Evolutionary conservation across 2,329 filamentous ascomycete genomes (phyloP), one percentile per base, ranked within the genome.

Genomic region (Trichoderma endophyticum): DNA sequence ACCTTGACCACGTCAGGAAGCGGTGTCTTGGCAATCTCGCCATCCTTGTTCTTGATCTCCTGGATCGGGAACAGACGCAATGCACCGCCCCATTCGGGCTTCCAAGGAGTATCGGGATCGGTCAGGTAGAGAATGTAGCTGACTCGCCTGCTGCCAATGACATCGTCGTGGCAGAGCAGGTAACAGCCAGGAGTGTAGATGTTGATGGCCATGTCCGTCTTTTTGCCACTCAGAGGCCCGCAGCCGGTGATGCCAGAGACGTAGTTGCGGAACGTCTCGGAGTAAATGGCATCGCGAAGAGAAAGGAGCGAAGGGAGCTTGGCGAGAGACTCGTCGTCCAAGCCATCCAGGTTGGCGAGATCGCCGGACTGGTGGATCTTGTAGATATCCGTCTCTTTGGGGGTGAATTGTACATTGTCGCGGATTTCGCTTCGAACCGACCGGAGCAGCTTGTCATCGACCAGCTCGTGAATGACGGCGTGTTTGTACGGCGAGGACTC

Each of bases 131-230:
- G 86, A 76, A 99, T 99, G 82, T 98, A 99, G 86, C 95, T 98
- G 78, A 99, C 91, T 75, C 95, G 91, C 73, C 96, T 89, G 79
- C 92, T 97, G n/a, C 96, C 96, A 81, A 99, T 99, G 73, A 99
- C 96, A 83, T 99, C 96, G 85, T 99, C 96, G 79, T 99, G 96
- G 83, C 96, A 98, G 34, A 99, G 87, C 30, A 99, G 87, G 81
- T 97, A 97, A 80, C 95, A 98, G 54, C 96, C 95, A 6, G 96
- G 95, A 0, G 94, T 98, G 82, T 99, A 99, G 65, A 99, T 91
- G 80, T 99, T 99, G 86, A 99, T 97, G 72, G 96, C 96, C 94
- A 99, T 97, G 82, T 99, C 96, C 21, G 96, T 98, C 86, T 98
- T 99, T 81, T 89, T 89, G 2, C 95, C 96, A 78, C 94, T 97